Conservation (phyloP, 2,329 filamentous ascomycete genomes). For the Paracorniculantispora psalliotae region DNA sequence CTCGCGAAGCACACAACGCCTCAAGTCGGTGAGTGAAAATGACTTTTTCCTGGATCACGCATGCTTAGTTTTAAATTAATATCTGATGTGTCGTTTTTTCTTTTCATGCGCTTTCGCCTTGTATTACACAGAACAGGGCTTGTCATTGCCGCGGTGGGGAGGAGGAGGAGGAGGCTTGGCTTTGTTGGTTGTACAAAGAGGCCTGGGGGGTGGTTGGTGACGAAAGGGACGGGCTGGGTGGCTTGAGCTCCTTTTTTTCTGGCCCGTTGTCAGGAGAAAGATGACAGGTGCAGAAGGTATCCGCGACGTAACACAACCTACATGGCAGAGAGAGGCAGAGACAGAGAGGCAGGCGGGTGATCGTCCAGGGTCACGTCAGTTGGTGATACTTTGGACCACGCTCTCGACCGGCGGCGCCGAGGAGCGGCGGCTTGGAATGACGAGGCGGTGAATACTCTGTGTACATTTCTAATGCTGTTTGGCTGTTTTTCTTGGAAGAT, state of each 20-base stretch:
- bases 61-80: too few relatives aligned
- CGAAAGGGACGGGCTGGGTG: background rate
- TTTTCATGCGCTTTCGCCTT: background rate
- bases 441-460: too few relatives aligned
- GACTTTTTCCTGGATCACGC: too few relatives aligned
- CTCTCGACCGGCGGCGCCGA: too few relatives aligned
- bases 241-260: background rate
- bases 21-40: background rate
- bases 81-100: slow-evolving; percentile 1
- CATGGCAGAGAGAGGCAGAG: background rate
- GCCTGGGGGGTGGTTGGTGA: too few relatives aligned
- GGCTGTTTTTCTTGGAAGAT: too few relatives aligned
- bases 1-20: background rate
- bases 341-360: background rate
- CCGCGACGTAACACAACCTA: background rate
- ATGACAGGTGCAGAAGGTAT: background rate
- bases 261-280: too few relatives aligned
- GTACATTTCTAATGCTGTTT: too few relatives aligned
- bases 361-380: background rate
- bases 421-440: too few relatives aligned
- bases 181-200: background rate
- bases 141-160: background rate
- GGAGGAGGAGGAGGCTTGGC: background rate
- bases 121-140: background rate
- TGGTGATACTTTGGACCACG: background rate